Conservation (phyloP, 331 rosid species). For the Erythrophleum ivorense region DNA sequence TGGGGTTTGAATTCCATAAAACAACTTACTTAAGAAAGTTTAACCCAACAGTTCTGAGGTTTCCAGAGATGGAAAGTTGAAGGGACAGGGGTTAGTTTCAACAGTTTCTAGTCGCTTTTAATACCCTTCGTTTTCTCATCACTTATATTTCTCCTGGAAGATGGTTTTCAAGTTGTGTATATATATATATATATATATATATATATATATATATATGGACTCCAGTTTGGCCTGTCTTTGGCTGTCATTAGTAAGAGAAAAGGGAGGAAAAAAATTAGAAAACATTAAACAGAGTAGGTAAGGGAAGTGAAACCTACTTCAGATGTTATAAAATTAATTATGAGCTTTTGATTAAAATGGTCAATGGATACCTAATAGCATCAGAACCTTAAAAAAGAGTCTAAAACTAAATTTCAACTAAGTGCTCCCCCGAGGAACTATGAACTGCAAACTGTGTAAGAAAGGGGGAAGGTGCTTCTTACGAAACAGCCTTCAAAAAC, state of each 20-base stretch:
- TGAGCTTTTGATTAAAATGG: not conserved
- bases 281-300: not conserved
- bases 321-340: not conserved
- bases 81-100: constrained; percentile 22
- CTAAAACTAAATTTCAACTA: not conserved
- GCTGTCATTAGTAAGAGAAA: not conserved
- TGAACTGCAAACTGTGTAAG: not conserved
- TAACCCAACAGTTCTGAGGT: no score
- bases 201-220: not conserved
- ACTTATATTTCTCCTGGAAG: not conserved
- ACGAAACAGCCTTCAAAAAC: not conserved
- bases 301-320: not conserved
- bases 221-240: not conserved
- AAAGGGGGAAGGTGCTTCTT: not conserved
- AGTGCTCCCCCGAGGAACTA: not conserved
- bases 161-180: not conserved
- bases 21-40: not conserved
- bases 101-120: not conserved
- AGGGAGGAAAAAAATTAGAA: not conserved
- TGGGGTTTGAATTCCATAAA: not conserved
- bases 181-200: no score
- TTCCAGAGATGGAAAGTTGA: not conserved
- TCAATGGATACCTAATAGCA: not conserved
- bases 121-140: not conserved
- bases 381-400: not conserved